phyloP scores from a whole-genome alignment of 2,329 filamentous ascomycete species.

The Eurotiales sp. region DNA sequence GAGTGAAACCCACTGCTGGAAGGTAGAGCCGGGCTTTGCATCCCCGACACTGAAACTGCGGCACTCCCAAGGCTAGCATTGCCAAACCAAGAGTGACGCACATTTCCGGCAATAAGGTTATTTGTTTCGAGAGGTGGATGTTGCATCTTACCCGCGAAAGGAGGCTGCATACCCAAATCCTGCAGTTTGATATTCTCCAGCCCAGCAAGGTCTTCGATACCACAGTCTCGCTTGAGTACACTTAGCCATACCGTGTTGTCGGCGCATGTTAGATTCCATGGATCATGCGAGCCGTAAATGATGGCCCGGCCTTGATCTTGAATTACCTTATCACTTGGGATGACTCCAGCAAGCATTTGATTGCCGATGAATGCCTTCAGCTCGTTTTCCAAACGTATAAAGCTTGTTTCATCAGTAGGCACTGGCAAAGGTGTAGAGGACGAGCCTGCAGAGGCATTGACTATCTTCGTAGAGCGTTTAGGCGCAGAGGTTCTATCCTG shows the following conservation, averaged over 20 bases:
- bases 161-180: conserved; percentile 41
- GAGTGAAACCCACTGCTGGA: conserved; percentile 31
- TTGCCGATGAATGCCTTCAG: conserved; percentile 37
- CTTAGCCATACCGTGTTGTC: conserved; percentile 46
- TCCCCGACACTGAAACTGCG: conserved; percentile 26
- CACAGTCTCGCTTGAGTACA: conserved; percentile 42
- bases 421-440: conserved; percentile 21
- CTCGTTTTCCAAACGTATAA: conserved; percentile 37
- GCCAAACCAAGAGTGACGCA: conserved; percentile 21
- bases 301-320: conserved; percentile 33
- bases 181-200: conserved; percentile 32
- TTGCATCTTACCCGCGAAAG: conserved; percentile 38
- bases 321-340: conserved; percentile 36
- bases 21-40: conserved; percentile 30
- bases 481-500: conserved; percentile 27
- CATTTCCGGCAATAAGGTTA: conserved; percentile 19
- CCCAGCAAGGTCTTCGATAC: conserved; percentile 30
- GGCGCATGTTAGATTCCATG: conserved; percentile 44
- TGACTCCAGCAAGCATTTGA: conserved; percentile 28
- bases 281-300: conserved; percentile 32
- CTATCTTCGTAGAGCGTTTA: not conserved
- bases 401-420: conserved; percentile 39
- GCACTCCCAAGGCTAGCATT: conserved; percentile 20
- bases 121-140: conserved; percentile 34
- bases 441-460: not conserved